Percentiles rank a stretch among this genome's conserved stretches.
Conservation (phyloP, 805 yeast genomes). For the Dipodascus albidus region DNA sequence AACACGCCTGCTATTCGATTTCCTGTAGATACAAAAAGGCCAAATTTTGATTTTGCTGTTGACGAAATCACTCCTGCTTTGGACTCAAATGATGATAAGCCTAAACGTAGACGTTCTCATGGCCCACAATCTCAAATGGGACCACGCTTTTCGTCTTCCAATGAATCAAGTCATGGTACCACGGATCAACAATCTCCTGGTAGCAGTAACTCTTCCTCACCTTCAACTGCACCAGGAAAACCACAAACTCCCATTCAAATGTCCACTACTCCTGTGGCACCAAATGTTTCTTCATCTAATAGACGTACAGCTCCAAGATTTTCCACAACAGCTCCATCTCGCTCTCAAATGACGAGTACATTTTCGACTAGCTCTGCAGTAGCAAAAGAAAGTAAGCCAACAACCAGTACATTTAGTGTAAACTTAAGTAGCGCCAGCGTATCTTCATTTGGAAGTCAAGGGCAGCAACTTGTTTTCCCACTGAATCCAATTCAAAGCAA, state of each 20-base stretch:
- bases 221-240: not conserved
- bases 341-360: not conserved
- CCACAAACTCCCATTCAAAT: not conserved
- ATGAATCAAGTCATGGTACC: not conserved
- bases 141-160: not conserved
- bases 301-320: not conserved
- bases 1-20: not conserved
- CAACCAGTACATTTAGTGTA: not conserved
- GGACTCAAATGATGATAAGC: not conserved
- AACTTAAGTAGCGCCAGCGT: not conserved
- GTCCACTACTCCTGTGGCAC: not conserved
- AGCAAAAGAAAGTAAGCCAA: not conserved
- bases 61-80: not conserved
- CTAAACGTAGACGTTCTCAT: not conserved
- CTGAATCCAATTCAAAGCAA: not conserved
- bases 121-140: not conserved
- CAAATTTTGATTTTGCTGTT: not conserved
- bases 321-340: not conserved
- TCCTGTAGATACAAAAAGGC: not conserved
- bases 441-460: slow-evolving; percentile 2
- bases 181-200: not conserved
- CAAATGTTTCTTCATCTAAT: not conserved
- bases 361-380: not conserved
- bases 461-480: slow-evolving; percentile 2
- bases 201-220: not conserved